Evolutionary conservation across 192 early-diverging fungal species (phyloP).

Genomic region (Pilaira anomala): DNA sequence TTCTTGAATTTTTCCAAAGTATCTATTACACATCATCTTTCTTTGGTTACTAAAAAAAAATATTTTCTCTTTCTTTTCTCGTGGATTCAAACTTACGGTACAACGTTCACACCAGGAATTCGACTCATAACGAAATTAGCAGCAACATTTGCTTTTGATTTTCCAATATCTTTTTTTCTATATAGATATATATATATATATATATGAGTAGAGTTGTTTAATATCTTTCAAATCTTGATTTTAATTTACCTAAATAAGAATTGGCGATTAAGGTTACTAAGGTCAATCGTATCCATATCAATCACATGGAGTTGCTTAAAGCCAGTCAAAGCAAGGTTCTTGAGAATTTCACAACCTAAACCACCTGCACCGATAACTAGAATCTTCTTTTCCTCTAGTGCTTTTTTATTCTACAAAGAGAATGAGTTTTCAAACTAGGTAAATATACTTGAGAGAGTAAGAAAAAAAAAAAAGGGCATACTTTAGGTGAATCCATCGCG

Average conservation of each 20-base stretch:
- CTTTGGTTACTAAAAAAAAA: not conserved
- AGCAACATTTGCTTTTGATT: constrained; percentile 74
- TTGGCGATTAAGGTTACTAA: constrained; percentile 82
- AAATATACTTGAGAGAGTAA: too few species aligned
- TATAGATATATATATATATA: too few species aligned
- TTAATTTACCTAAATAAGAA: constrained; percentile 67
- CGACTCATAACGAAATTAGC: constrained; percentile 73
- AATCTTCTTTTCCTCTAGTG: constrained; percentile 55
- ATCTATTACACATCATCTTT: constrained; percentile 48
- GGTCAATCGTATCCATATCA: constrained; percentile 88
- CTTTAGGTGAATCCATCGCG: not conserved
- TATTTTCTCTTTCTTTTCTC: not conserved
- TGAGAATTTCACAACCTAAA: constrained; percentile 81
- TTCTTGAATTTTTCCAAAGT: constrained; percentile 92
- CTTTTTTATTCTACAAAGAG: constrained; percentile 11
- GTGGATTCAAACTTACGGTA: constrained; percentile 59
- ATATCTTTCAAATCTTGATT: not conserved
- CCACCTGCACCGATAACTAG: constrained; percentile 85
- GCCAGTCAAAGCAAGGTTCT: constrained; percentile 76
- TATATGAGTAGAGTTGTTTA: not conserved
- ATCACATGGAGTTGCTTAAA: constrained; percentile 81
- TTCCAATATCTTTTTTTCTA: constrained; percentile 68
- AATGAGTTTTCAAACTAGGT: too few species aligned
- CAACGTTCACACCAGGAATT: constrained; percentile 65
- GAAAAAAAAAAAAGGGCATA: not conserved